A percentile compares a stretch with the other conserved stretches of the same genome.
Conservation (phyloP, 2,329 filamentous ascomycete species). For the Clonostachys byssicola region DNA sequence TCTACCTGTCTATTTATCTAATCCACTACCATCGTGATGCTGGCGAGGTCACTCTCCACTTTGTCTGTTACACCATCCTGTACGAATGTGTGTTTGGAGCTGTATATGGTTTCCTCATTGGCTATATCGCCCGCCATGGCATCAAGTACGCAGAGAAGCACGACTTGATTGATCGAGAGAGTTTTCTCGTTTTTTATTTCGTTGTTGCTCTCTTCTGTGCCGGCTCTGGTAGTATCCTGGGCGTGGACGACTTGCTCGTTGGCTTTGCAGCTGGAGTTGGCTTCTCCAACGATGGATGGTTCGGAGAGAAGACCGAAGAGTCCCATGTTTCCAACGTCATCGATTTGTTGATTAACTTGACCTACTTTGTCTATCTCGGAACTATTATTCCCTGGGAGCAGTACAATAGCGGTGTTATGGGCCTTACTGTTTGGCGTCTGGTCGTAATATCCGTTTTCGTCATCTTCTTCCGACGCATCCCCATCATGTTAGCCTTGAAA, state of each 20-base stretch:
- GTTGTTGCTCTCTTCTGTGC: constrained; percentile 94
- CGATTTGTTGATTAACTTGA: constrained; percentile 91
- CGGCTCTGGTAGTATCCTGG: constrained; percentile 85
- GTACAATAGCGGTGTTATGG: constrained; percentile 73
- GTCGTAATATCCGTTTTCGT: constrained; percentile 93
- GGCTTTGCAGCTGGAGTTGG: constrained; percentile 96
- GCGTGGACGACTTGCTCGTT: constrained; percentile 89
- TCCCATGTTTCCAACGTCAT: constrained; percentile 99
- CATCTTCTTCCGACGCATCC: constrained; percentile 91
- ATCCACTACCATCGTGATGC: constrained; percentile 74
- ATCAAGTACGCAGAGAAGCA: constrained; percentile 84
- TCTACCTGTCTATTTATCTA: constrained; percentile 88
- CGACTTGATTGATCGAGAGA: constrained; percentile 90
- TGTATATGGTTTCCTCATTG: constrained; percentile 80
- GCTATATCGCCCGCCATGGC: constrained; percentile 84
- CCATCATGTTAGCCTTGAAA: constrained; percentile 88
- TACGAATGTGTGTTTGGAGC: constrained; percentile 96
- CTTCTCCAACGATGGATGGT: constrained; percentile 99
- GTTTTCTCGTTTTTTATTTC: constrained; percentile 98
- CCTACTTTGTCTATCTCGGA: constrained; percentile 97
- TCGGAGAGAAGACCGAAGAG: constrained; percentile 95
- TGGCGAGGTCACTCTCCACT: constrained; percentile 71
- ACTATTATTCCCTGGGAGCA: constrained; percentile 95
- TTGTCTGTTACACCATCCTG: constrained; percentile 83
- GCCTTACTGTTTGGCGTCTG: constrained; percentile 81